Conservation (phyloP, 2,329 filamentous ascomycete species). For the Claviceps capensis region DNA sequence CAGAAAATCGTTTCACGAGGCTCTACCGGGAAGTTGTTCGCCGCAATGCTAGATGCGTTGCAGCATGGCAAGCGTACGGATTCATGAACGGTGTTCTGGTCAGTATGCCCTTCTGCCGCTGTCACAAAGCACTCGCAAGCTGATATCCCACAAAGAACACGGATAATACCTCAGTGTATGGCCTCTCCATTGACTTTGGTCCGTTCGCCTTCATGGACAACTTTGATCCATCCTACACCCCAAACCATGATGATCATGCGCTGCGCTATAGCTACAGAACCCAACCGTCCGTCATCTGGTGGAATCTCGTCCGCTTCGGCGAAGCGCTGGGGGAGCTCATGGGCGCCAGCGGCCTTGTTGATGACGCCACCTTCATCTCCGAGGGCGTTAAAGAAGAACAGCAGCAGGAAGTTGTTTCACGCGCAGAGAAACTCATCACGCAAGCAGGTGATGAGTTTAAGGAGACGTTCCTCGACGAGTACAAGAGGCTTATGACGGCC, state of each 20-base stretch:
- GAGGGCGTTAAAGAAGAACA: conserved; percentile 54
- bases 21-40: conserved; percentile 79
- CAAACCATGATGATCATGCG: conserved; percentile 87
- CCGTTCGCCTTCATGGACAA: conserved; percentile 97
- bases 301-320: conserved; percentile 87
- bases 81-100: conserved; percentile 93
- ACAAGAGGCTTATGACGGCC: conserved; percentile 69
- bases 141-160: conserved; percentile 48
- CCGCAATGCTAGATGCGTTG: conserved; percentile 76
- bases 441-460: conserved; percentile 79
- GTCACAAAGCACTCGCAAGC: neutral
- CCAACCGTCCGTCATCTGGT: conserved; percentile 95
- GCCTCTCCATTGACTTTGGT: conserved; percentile 85
- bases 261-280: conserved; percentile 86
- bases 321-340: conserved; percentile 82
- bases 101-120: conserved; percentile 5
- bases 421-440: conserved; percentile 74
- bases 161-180: conserved; percentile 87
- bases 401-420: conserved; percentile 54
- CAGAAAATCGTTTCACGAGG: conserved; percentile 76
- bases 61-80: conserved; percentile 94
- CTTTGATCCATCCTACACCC: conserved; percentile 88
- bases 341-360: conserved; percentile 59
- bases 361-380: conserved; percentile 55
- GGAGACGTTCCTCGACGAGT: conserved; percentile 74